These are phyloP conservation scores for Cryptosporidium parvum DNA, from an alignment of 169 alveolate species.

Conservation along the genomic window DNA sequence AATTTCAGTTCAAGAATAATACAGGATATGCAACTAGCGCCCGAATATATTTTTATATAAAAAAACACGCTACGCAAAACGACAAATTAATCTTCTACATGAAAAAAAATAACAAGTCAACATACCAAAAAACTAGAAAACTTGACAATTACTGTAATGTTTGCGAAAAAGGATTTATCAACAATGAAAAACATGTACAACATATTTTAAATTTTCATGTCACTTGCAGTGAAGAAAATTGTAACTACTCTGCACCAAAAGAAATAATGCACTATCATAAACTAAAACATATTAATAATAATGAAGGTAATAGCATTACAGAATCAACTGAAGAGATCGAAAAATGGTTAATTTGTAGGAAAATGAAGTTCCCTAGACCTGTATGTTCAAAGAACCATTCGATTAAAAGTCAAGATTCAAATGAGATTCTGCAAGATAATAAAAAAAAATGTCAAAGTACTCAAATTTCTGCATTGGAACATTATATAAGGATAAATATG, in stretches of 20 bases:
- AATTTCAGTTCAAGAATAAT: background rate
- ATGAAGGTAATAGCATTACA: slow-evolving; percentile 19
- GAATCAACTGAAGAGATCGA: slow-evolving; percentile 21
- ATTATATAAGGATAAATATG: background rate
- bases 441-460: background rate
- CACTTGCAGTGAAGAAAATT: slow-evolving; percentile 6
- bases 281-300: slow-evolving; percentile 26
- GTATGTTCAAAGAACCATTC: background rate
- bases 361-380: slow-evolving; percentile 7
- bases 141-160: slow-evolving; percentile 25
- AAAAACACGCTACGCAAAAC: background rate
- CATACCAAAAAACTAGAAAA: background rate
- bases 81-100: background rate
- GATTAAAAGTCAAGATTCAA: background rate
- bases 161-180: slow-evolving; percentile 28
- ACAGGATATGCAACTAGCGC: background rate
- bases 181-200: background rate
- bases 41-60: background rate
- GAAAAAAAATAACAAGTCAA: background rate
- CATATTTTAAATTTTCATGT: slow-evolving; percentile 3
- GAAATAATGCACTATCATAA: slow-evolving; percentile 32
- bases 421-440: background rate
- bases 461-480: slow-evolving; percentile 18
- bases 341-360: slow-evolving; percentile 21
- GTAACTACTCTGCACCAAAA: slow-evolving; percentile 33